A percentile compares a stretch with the other conserved stretches of the same genome.
Evolutionary conservation across 495 filamentous ascomycete genomes (phyloP).

Genomic region (Podospora bellae-mahoneyi): DNA sequence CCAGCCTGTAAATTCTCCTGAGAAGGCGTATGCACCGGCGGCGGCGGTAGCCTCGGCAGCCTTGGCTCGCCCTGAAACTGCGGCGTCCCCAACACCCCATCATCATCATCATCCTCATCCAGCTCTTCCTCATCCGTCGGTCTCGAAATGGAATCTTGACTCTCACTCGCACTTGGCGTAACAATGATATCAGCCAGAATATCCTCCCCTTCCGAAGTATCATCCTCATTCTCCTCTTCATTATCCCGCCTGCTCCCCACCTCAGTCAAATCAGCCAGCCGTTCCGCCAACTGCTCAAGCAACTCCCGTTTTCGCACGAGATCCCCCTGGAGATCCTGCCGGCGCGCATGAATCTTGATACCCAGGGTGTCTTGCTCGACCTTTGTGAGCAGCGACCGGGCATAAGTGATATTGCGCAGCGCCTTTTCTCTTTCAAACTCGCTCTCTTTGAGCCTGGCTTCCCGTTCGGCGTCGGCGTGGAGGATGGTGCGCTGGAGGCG

Average conservation of each 20-base stretch:
- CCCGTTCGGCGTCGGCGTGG: constrained; percentile 58
- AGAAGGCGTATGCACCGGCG: constrained; percentile 17
- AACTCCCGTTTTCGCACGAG: constrained; percentile 60
- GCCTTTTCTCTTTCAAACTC: constrained; percentile 70
- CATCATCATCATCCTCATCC: constrained; percentile 19
- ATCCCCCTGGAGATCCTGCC: constrained; percentile 64
- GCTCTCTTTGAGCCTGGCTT: constrained; percentile 54
- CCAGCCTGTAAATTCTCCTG: constrained; percentile 2
- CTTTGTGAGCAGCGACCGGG: constrained; percentile 67
- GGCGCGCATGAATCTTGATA: constrained; percentile 61
- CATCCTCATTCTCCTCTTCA: constrained; percentile 20
- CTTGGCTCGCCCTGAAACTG: not conserved
- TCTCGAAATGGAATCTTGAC: constrained; percentile 35
- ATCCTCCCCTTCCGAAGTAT: constrained; percentile 51
- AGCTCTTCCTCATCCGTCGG: constrained; percentile 26
- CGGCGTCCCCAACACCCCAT: not conserved
- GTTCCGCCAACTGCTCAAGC: constrained; percentile 57
- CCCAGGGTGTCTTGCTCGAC: constrained; percentile 69
- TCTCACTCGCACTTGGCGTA: constrained; percentile 50
- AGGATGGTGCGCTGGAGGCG: constrained; percentile 72
- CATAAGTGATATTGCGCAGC: constrained; percentile 73
- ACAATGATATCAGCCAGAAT: constrained; percentile 46
- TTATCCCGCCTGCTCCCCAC: constrained; percentile 36
- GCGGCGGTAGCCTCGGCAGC: constrained; percentile 1
- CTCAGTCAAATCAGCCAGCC: constrained; percentile 60